Evolutionary conservation across 371 early-diverging fungal species (phyloP).

Genomic region (Lichtheimia ramosa): DNA sequence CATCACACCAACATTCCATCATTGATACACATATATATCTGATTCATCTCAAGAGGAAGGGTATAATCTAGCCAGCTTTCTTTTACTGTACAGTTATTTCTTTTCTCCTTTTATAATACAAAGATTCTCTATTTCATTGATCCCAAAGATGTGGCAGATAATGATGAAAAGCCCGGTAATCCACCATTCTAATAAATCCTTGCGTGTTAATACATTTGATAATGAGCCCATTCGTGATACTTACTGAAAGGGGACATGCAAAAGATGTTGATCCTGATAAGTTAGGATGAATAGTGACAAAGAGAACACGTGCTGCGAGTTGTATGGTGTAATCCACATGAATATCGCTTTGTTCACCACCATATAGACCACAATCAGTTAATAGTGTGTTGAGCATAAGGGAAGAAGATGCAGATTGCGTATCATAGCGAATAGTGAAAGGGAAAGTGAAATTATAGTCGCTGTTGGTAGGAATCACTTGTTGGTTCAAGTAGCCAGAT

Average conservation of each 20-base stretch:
- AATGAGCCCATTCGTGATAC: background rate
- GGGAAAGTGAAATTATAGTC: constrained; percentile 48
- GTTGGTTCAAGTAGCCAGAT: constrained; percentile 38
- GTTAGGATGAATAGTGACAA: constrained; percentile 38
- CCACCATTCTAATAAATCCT: constrained; percentile 7
- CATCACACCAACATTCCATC: too few species aligned
- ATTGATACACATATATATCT: too few species aligned
- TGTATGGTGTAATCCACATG: constrained; percentile 34
- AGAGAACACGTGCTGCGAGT: constrained; percentile 33
- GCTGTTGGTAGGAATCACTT: constrained; percentile 37
- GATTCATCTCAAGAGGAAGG: too few species aligned
- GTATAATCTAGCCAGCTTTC: too few species aligned
- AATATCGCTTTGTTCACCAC: constrained; percentile 26
- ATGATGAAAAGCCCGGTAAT: background rate
- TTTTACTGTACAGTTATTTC: background rate
- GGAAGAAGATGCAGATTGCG: constrained; percentile 28
- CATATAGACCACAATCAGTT: constrained; percentile 45
- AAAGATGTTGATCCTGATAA: constrained; percentile 32
- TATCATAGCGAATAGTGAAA: constrained; percentile 43
- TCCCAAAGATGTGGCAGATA: background rate
- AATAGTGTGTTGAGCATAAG: constrained; percentile 46
- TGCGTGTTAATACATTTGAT: background rate
- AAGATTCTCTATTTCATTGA: background rate
- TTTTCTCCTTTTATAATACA: background rate
- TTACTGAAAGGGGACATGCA: constrained; percentile 43